Percentiles rank a stretch among this genome's conserved stretches.
phyloP scores from a whole-genome alignment of 192 early-diverging fungal species.

The Coemansia sp. region DNA sequence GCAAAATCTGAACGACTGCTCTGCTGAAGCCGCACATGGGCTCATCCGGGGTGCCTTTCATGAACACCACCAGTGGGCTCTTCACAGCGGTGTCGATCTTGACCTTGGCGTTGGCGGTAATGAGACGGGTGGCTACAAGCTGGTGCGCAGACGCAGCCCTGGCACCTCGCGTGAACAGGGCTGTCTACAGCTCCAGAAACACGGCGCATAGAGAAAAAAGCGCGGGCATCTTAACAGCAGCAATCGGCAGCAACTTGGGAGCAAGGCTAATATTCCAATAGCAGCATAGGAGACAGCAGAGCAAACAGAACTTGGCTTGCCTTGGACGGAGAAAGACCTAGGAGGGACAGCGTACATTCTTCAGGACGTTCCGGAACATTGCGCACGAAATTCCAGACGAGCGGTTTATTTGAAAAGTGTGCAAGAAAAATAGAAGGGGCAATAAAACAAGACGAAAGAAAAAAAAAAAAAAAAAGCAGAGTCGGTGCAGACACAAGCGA shows the following conservation, averaged over 20 bases:
- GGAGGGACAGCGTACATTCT: constrained; percentile 10
- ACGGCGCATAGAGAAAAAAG: neutral
- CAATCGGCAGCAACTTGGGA: neutral
- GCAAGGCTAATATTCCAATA: neutral
- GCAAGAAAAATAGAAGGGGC: neutral
- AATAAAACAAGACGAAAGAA: constrained; percentile 7
- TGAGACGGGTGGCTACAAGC: constrained; percentile 26
- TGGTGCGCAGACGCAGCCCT: constrained; percentile 8
- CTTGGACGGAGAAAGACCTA: neutral
- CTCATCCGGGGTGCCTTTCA: constrained; percentile 93
- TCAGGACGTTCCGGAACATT: constrained; percentile 13
- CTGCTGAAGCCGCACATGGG: constrained; percentile 95
- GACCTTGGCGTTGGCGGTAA: constrained; percentile 30
- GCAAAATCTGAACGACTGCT: constrained; percentile 88
- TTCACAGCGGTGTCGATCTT: constrained; percentile 56
- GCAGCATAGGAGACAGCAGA: neutral
- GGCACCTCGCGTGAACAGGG: constrained; percentile 11
- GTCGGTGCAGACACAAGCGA: neutral
- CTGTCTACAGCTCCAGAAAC: constrained; percentile 13
- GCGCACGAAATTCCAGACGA: neutral
- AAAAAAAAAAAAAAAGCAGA: constrained; percentile 4
- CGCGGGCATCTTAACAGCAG: neutral
- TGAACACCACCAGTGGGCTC: constrained; percentile 74
- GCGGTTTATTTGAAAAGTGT: neutral
- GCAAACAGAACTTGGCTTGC: neutral